Percentiles rank a stretch among this genome's conserved stretches.
Conservation (phyloP, 768 basidiomycete species). For the Pleurotus tuoliensis region DNA sequence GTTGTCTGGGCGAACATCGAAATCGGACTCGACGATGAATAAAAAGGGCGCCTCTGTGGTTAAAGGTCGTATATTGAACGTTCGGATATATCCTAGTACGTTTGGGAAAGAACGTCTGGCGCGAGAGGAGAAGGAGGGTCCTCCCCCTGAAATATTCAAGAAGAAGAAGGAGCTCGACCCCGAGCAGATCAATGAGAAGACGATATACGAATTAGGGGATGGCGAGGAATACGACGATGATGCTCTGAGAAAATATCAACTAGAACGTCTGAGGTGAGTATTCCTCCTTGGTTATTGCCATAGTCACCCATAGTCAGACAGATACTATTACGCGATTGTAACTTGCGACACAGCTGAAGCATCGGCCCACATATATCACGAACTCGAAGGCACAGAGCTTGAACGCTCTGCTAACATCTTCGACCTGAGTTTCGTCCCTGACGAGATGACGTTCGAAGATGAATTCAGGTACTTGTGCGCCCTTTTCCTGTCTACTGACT, state of each 20-base stretch:
- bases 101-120: constrained; percentile 89
- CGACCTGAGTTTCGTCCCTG: constrained; percentile 90
- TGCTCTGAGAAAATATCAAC: constrained; percentile 84
- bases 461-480: constrained; percentile 55
- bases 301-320: background rate
- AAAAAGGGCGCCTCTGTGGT: constrained; percentile 28
- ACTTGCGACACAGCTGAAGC: constrained; percentile 79
- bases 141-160: constrained; percentile 80
- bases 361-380: constrained; percentile 75
- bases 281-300: background rate
- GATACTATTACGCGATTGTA: constrained; percentile 94
- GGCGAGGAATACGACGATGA: constrained; percentile 81
- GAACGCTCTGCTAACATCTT: constrained; percentile 96
- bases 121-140: constrained; percentile 86
- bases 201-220: constrained; percentile 55
- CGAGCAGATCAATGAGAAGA: constrained; percentile 61
- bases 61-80: constrained; percentile 68
- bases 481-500: background rate
- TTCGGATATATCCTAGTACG: constrained; percentile 88
- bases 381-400: constrained; percentile 92
- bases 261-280: constrained; percentile 83
- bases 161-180: constrained; percentile 37
- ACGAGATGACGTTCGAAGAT: constrained; percentile 81
- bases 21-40: constrained; percentile 13
- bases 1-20: constrained; percentile 17